Conservation (phyloP, 2,329 filamentous ascomycete genomes). For the Phoma sp. region DNA sequence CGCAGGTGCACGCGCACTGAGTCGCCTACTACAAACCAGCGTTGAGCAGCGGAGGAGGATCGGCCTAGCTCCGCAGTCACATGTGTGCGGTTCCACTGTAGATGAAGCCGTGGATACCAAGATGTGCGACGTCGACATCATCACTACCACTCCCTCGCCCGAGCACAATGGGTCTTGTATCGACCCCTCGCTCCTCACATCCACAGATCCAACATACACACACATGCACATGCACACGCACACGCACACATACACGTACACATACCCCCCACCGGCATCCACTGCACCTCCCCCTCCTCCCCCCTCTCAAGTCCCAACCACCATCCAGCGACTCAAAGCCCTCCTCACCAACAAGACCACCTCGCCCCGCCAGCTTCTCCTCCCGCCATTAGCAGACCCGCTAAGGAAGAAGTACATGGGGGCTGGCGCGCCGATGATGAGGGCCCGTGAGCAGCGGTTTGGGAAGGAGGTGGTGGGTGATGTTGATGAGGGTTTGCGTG, state of each 20-base stretch:
- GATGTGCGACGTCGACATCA: neutral
- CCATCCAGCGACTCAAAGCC: neutral
- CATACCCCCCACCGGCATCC: neutral
- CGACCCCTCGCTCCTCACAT: neutral
- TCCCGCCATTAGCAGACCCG: neutral
- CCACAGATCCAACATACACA: neutral
- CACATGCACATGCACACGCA: neutral
- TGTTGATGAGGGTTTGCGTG: neutral
- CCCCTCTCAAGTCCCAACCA: neutral
- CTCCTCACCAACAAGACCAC: neutral
- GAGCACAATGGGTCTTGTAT: neutral
- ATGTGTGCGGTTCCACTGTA: neutral
- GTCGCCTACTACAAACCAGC: neutral
- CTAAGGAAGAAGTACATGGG: neutral
- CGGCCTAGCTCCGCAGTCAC: neutral
- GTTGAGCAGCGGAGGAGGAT: neutral
- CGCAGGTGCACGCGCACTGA: neutral
- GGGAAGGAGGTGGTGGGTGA: neutral
- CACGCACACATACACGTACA: neutral
- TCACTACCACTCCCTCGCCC: neutral
- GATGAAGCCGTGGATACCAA: neutral
- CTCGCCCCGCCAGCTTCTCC: neutral
- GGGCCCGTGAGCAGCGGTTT: neutral
- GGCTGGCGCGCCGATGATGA: neutral
- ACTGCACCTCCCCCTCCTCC: neutral